Percentiles rank a stretch among this genome's conserved stretches.
Conservation (phyloP, 345 rosid species). For the Gossypium ekmanianum region DNA sequence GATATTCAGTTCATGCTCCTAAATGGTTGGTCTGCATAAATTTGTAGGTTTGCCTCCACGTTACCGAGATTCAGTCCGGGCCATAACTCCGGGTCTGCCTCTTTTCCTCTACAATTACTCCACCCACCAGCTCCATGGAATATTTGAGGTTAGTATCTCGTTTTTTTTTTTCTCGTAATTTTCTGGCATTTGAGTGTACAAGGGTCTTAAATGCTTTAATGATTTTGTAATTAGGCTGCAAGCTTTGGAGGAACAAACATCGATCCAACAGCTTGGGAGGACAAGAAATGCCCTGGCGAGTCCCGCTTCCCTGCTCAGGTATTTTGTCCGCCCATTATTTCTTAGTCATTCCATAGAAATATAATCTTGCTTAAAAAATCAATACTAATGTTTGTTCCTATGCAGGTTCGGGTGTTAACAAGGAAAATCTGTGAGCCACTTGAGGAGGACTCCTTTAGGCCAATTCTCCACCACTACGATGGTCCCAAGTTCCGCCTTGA, state of each 20-base stretch:
- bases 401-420: slow-evolving; percentile 65
- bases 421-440: slow-evolving; percentile 82
- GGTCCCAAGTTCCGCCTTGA: slow-evolving; percentile 99
- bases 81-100: slow-evolving; percentile 94
- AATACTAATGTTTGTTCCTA: background rate
- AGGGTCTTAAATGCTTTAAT: background rate
- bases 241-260: slow-evolving; percentile 96
- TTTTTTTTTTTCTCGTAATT: background rate
- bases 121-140: slow-evolving; percentile 95
- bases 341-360: background rate
- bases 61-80: slow-evolving; percentile 89
- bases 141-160: slow-evolving; percentile 60
- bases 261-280: slow-evolving; percentile 90
- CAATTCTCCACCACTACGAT: slow-evolving; percentile 94
- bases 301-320: slow-evolving; percentile 99
- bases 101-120: slow-evolving; percentile 97
- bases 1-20: background rate
- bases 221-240: slow-evolving; percentile 52
- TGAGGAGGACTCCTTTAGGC: slow-evolving; percentile 97
- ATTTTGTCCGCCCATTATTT: background rate
- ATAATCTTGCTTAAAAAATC: background rate
- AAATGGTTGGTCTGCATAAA: background rate
- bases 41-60: slow-evolving; percentile 80
- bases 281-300: slow-evolving; percentile 88
- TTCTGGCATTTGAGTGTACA: background rate